Percentiles rank a stretch among this genome's conserved stretches.
Evolutionary conservation across 495 filamentous ascomycete species (phyloP).

Genomic region (Aspergillus campestris): DNA sequence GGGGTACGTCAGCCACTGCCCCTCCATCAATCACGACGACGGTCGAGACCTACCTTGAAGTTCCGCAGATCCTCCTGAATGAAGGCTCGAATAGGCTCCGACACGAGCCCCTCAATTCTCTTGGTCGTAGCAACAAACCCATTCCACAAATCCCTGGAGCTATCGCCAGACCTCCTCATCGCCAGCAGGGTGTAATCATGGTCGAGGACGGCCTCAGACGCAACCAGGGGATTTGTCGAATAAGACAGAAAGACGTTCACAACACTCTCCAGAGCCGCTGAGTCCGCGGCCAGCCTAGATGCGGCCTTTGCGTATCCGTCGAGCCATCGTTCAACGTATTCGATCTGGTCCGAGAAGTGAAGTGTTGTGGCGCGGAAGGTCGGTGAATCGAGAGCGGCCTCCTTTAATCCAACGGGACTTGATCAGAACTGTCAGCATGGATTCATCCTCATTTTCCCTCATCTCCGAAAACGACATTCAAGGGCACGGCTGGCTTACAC

Average conservation of each 20-base stretch:
- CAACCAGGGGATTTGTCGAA: slow-evolving; percentile 57
- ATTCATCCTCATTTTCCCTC: too few relatives aligned
- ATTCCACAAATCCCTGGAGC: slow-evolving; percentile 76
- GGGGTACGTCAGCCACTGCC: slow-evolving; percentile 21
- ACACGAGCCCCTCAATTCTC: slow-evolving; percentile 63
- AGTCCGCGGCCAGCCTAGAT: slow-evolving; percentile 66
- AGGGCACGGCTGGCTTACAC: slow-evolving; percentile 31
- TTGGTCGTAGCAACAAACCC: slow-evolving; percentile 61
- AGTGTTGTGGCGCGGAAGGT: slow-evolving; percentile 84
- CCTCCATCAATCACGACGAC: neutral
- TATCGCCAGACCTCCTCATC: slow-evolving; percentile 74
- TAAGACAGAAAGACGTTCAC: slow-evolving; percentile 68
- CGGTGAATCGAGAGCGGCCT: slow-evolving; percentile 91
- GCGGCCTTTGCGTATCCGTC: slow-evolving; percentile 75
- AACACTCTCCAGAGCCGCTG: slow-evolving; percentile 56
- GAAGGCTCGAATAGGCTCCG: slow-evolving; percentile 74
- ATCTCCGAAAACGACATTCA: too few relatives aligned
- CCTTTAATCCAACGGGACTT: slow-evolving; percentile 82
- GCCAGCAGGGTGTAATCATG: slow-evolving; percentile 91
- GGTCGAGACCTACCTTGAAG: slow-evolving; percentile 44
- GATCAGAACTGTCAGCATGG: slow-evolving; percentile 11
- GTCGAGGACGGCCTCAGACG: slow-evolving; percentile 76
- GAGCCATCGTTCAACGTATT: slow-evolving; percentile 87
- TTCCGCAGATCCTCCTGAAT: slow-evolving; percentile 60
- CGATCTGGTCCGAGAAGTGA: slow-evolving; percentile 89